Percentiles rank a stretch among this genome's conserved stretches.
These are phyloP conservation scores for Eleusine coracana DNA, from an alignment of 176 grass and related monocot species.

Conservation along the genomic window DNA sequence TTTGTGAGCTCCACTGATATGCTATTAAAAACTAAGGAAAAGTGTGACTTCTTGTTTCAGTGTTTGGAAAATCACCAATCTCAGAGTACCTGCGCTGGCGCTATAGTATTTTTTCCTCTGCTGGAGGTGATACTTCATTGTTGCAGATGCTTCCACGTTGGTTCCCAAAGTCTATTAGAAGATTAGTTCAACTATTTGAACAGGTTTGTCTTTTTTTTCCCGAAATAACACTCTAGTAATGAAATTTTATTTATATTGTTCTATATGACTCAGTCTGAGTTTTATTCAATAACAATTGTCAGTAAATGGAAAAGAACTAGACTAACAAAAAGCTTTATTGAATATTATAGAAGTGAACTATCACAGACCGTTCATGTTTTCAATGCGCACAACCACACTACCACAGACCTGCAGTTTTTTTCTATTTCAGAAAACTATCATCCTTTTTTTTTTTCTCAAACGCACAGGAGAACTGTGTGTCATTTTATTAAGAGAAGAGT, in stretches of 20 bases:
- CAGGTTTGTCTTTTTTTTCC: slow-evolving; percentile 63
- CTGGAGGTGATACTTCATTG: slow-evolving; percentile 85
- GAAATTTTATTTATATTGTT: background rate
- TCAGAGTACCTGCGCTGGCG: slow-evolving; percentile 86
- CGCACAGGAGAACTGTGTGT: no score
- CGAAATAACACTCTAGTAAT: slow-evolving; percentile 7
- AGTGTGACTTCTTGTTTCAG: slow-evolving; percentile 44
- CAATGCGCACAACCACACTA: background rate
- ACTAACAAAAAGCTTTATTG: background rate
- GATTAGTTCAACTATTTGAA: slow-evolving; percentile 85
- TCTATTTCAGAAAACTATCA: background rate
- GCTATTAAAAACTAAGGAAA: slow-evolving; percentile 11
- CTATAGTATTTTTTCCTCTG: slow-evolving; percentile 73
- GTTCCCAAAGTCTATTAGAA: slow-evolving; percentile 80
- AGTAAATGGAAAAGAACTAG: background rate
- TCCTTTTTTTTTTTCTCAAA: background rate
- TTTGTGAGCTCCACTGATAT: slow-evolving; percentile 27
- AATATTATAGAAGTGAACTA: background rate
- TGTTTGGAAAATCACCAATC: slow-evolving; percentile 63
- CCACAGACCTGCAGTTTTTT: background rate
- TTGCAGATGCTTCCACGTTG: slow-evolving; percentile 83
- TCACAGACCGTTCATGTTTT: background rate
- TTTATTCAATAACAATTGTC: background rate
- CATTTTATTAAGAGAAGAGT: no score
- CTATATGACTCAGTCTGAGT: background rate